Evolutionary conservation across 257 asterid species (phyloP).

Genomic region (Primulina tabacum): DNA sequence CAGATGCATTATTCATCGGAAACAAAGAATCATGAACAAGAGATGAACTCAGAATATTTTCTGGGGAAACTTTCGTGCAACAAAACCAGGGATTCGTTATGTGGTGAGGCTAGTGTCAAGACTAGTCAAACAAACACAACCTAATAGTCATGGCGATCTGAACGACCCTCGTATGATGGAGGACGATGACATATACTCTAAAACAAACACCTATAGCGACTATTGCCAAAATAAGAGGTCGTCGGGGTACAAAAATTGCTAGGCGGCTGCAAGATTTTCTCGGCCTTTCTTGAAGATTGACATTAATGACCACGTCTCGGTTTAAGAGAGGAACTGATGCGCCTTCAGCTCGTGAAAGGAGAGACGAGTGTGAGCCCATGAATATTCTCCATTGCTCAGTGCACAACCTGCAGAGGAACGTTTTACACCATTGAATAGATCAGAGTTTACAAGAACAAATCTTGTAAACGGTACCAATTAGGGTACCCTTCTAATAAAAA

Average conservation of each 20-base stretch:
- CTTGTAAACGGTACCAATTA: no score
- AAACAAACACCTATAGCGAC: constrained; percentile 58
- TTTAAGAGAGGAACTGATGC: constrained; percentile 55
- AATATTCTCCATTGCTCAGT: constrained; percentile 23
- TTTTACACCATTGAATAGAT: not conserved
- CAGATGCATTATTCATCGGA: not conserved
- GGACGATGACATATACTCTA: constrained; percentile 58
- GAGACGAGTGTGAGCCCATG: constrained; percentile 19
- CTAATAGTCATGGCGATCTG: constrained; percentile 57
- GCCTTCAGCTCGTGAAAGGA: constrained; percentile 27
- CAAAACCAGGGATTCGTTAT: not conserved
- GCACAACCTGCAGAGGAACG: constrained; percentile 38
- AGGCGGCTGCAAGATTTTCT: constrained; percentile 36
- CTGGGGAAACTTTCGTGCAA: not conserved
- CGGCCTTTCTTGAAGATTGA: constrained; percentile 35
- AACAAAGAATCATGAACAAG: not conserved
- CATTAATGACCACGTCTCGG: constrained; percentile 47
- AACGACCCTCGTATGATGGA: constrained; percentile 63
- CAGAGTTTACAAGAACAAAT: not conserved
- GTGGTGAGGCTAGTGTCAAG: constrained; percentile 17
- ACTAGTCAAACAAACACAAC: constrained; percentile 51
- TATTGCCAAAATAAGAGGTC: constrained; percentile 41
- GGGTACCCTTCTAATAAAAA: no score
- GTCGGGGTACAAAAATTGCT: constrained; percentile 35
- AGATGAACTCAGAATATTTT: not conserved